These are phyloP conservation scores for Acmispon strigosus DNA, from an alignment of 306 rosid genomes.

Conservation along the genomic window DNA sequence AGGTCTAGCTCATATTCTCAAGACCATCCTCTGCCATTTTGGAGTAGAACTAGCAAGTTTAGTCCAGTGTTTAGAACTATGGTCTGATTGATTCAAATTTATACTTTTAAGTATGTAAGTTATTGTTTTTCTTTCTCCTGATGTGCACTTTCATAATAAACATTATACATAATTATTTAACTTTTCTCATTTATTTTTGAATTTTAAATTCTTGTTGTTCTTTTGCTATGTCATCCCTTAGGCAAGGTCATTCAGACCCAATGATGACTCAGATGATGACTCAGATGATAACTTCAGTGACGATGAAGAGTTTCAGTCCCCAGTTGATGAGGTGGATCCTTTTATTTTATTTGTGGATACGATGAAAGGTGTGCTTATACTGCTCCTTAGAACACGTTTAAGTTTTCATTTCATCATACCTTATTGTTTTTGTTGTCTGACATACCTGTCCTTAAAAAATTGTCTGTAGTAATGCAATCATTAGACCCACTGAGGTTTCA, in stretches of 20 bases:
- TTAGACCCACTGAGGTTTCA: slow-evolving; percentile 66
- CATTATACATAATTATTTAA: not conserved
- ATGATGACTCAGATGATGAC: slow-evolving; percentile 51
- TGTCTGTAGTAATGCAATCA: slow-evolving; percentile 54
- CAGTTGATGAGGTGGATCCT: slow-evolving; percentile 94
- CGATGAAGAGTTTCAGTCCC: slow-evolving; percentile 89
- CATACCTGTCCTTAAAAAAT: slow-evolving; percentile 1
- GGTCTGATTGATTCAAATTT: not conserved
- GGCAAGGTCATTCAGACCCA: slow-evolving; percentile 63
- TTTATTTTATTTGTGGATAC: slow-evolving; percentile 82
- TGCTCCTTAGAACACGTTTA: not conserved
- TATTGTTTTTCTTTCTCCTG: not conserved
- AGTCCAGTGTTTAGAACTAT: not conserved
- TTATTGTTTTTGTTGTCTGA: not conserved
- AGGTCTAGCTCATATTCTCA: too few relatives aligned
- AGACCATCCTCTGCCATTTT: not conserved
- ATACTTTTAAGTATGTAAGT: not conserved
- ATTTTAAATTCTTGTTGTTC: not conserved
- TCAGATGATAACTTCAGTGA: slow-evolving; percentile 76
- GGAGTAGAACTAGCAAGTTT: not conserved
- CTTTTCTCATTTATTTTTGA: not conserved
- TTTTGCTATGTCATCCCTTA: slow-evolving; percentile 18
- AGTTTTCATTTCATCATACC: not conserved
- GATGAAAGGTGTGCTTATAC: slow-evolving; percentile 49
- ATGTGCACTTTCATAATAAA: not conserved